Percentiles rank a stretch among this genome's conserved stretches.
These are phyloP conservation scores for Elaeagnus macrophylla DNA, from an alignment of 306 rosid genomes.

Conservation along the genomic window DNA sequence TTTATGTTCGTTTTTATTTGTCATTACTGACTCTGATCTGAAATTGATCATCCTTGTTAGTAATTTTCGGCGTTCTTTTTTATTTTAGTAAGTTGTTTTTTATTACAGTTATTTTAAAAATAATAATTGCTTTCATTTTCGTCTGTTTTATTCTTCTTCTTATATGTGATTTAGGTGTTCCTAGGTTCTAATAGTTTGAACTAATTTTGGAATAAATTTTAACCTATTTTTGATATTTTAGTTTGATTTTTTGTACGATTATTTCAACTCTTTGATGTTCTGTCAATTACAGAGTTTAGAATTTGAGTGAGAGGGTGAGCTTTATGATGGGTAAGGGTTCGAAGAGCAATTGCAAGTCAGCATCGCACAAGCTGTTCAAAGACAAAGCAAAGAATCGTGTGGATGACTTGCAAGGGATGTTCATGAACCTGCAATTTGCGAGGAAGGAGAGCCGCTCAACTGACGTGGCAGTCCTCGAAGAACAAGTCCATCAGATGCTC, in stretches of 20 bases:
- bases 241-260: neutral
- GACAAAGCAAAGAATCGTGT: conserved; percentile 98
- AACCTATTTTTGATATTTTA: neutral
- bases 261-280: conserved; percentile 10
- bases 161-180: neutral
- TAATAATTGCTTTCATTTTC: neutral
- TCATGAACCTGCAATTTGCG: conserved; percentile 80
- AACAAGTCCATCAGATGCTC: conserved; percentile 98
- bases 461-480: conserved; percentile 78
- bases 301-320: conserved; percentile 23
- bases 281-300: conserved; percentile 30
- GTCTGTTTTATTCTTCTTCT: neutral
- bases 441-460: conserved; percentile 91
- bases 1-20: conserved; percentile 4
- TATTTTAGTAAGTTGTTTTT: neutral
- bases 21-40: conserved; percentile 15
- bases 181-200: neutral
- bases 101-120: neutral
- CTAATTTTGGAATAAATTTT: neutral
- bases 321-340: conserved; percentile 74
- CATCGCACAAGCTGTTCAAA: conserved; percentile 79
- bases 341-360: conserved; percentile 88
- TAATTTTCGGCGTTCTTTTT: neutral
- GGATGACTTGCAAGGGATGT: conserved; percentile 83
- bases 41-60: conserved; percentile 6